Percentiles rank a stretch among this genome's conserved stretches.
phyloP scores from a whole-genome alignment of 2,329 filamentous ascomycete genomes.

The Grosmannia clavigera region DNA sequence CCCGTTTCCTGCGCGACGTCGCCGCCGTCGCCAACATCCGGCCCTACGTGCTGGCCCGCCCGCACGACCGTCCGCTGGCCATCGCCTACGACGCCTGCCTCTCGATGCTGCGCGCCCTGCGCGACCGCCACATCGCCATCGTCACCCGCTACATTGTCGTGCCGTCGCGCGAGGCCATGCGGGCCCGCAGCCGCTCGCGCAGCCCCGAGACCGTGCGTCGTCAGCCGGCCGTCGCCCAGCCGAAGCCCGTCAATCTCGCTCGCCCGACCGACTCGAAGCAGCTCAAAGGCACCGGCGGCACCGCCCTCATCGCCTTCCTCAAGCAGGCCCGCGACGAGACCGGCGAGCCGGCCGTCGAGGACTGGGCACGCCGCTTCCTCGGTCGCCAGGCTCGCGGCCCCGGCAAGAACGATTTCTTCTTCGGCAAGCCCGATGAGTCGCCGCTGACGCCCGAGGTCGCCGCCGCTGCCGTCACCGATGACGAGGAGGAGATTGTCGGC shows the following conservation, averaged over 20 bases:
- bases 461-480: not conserved
- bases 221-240: constrained; percentile 7
- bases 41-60: constrained; percentile 56
- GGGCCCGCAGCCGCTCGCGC: constrained; percentile 45
- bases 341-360: constrained; percentile 71
- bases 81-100: constrained; percentile 87
- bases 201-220: constrained; percentile 33
- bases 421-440: constrained; percentile 34
- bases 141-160: constrained; percentile 92
- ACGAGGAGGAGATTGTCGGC: constrained; percentile 29
- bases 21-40: constrained; percentile 74
- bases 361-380: constrained; percentile 48
- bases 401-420: constrained; percentile 44
- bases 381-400: constrained; percentile 35
- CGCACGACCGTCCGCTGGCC: constrained; percentile 46
- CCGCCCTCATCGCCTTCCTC: constrained; percentile 84
- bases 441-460: constrained; percentile 25
- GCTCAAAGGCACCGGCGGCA: constrained; percentile 83
- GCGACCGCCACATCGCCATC: constrained; percentile 92
- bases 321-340: constrained; percentile 97
- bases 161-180: constrained; percentile 62
- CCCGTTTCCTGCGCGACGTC: constrained; percentile 76
- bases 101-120: constrained; percentile 53
- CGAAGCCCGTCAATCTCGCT: constrained; percentile 7
- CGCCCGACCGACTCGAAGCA: constrained; percentile 28